These are phyloP conservation scores for Wickerhamomyces bovis DNA, from an alignment of 805 yeast genomes.

Conservation along the genomic window DNA sequence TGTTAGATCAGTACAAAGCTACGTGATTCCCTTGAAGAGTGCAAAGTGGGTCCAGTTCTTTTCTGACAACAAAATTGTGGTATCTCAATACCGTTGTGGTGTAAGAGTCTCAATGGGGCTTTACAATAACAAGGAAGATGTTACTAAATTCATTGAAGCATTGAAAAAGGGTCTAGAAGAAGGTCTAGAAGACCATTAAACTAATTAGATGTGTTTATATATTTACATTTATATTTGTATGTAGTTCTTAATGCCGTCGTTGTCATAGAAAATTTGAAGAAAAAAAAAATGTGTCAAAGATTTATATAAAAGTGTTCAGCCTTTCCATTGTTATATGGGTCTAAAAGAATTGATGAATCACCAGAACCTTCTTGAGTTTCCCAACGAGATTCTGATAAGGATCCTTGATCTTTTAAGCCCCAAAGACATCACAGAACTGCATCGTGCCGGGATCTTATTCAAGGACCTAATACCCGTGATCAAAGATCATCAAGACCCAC, in stretches of 20 bases:
- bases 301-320: not conserved
- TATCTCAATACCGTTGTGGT: slow-evolving; percentile 1
- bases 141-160: not conserved
- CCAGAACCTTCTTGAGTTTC: not conserved
- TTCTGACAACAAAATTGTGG: not conserved
- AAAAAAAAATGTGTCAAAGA: too few relatives aligned
- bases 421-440: not conserved
- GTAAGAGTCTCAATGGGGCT: slow-evolving; percentile 1
- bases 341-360: not conserved
- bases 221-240: too few relatives aligned
- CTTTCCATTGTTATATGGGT: not conserved
- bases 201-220: too few relatives aligned
- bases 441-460: not conserved
- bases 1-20: not conserved
- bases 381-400: not conserved
- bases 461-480: not conserved
- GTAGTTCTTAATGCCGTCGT: too few relatives aligned
- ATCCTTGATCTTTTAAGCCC: not conserved
- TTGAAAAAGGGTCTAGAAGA: not conserved
- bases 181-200: not conserved
- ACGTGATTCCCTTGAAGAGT: not conserved
- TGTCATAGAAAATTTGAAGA: too few relatives aligned
- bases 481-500: not conserved
- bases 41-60: not conserved
- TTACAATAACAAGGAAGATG: not conserved